Evolutionary conservation across 139 green algal genomes (phyloP).

Genomic region (Choricystis sp.): DNA sequence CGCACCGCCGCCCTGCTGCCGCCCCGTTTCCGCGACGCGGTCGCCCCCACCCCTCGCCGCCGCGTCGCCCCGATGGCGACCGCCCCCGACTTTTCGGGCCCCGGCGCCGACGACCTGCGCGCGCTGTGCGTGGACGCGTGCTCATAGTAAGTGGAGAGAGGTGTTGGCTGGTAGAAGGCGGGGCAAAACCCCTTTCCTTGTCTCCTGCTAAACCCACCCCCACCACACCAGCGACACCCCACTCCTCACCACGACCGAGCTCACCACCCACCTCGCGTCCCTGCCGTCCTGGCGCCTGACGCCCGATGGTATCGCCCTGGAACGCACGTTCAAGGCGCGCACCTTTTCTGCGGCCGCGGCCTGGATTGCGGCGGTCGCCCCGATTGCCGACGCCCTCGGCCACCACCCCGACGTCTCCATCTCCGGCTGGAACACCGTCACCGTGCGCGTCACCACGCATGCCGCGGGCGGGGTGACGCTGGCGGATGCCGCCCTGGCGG

Average conservation of each 20-base stretch:
- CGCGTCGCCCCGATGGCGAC: too few species aligned
- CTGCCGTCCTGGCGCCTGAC: neutral
- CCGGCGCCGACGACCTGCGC: neutral
- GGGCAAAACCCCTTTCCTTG: neutral
- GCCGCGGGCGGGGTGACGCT: conserved; percentile 33
- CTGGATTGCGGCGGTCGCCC: conserved; percentile 42
- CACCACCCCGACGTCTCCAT: conserved; percentile 66
- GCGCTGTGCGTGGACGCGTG: neutral
- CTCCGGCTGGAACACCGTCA: conserved; percentile 32
- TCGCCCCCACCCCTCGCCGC: too few species aligned
- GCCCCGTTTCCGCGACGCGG: neutral
- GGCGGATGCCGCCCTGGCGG: conserved; percentile 45
- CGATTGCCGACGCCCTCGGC: conserved; percentile 47
- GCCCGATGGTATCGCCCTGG: neutral
- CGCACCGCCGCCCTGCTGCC: neutral
- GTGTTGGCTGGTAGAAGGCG: neutral
- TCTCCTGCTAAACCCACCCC: neutral
- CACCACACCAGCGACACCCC: neutral
- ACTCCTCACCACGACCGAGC: neutral
- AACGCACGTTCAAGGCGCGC: neutral
- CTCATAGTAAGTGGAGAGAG: neutral
- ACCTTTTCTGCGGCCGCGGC: conserved; percentile 22
- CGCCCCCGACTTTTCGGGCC: neutral
- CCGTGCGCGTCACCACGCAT: conserved; percentile 42
- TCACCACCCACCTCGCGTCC: neutral